Evolutionary conservation across 495 filamentous ascomycete genomes (phyloP), one percentile per base, ranked within the genome.

Genomic region (Neurospora sp.): DNA sequence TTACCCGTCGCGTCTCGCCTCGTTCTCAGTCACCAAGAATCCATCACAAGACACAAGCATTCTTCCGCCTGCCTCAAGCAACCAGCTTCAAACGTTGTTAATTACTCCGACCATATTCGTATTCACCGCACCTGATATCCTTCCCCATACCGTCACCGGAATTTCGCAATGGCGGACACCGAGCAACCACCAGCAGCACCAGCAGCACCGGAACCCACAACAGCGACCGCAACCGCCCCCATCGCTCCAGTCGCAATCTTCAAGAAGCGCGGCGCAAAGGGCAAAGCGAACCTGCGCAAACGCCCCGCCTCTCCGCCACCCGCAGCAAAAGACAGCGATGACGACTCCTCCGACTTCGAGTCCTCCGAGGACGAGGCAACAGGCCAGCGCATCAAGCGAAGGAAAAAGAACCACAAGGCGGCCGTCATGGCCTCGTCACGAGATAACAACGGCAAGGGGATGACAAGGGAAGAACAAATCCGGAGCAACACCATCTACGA

Each of bases 221-320:
- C 39, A 35, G 39, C 68, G n/a, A 48, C 71, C n/a, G 35, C 68
- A 39, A 14, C 81, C 11, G 73, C 81, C 16, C 73, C 83, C 7
- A 70, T 79, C 16, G 81, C 82, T 4, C 83, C 87, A 16, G 86
- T 89, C 18, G 84, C 90, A 40, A 82, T 92, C 61, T 99, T 99
- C 88, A 97, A 97, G 77, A 97, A 96, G 82, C 92, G 95, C 76
- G 84, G 88, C 71, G 85, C 86, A 68, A 96, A 93, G 78, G 84
- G 85, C 70, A 96, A 94, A 78, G 88, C 89, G 71, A 94, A 88
- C 76, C 83, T 94, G 69, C 90, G 94, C 77, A 98, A 97, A 85
- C 91, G 93, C 69, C 87, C 91, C 69, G 90, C 91, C 40, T 92
- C 94, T 38, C 93, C 94, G 38, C 93, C 92, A 5, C 91, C 91